phyloP scores from a whole-genome alignment of 768 basidiomycete genomes.

The Boletus insuetus region DNA sequence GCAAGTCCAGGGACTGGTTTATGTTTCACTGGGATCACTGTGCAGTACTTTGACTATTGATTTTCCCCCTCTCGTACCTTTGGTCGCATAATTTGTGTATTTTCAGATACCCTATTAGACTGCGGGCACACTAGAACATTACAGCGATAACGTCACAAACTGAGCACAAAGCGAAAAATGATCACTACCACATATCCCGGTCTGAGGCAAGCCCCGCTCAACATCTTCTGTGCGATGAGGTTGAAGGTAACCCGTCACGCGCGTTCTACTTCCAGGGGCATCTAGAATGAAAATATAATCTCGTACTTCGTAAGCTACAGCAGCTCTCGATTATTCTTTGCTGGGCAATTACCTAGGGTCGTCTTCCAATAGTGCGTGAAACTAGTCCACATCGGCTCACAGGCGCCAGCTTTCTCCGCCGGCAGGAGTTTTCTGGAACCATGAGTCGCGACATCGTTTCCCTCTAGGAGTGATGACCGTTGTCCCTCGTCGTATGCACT shows the following conservation, averaged over 20 bases:
- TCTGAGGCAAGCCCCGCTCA: constrained; percentile 73
- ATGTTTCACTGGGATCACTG: background rate
- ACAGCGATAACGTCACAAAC: constrained; percentile 31
- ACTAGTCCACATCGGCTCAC: constrained; percentile 85
- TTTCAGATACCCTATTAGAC: constrained; percentile 12
- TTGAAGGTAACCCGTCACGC: constrained; percentile 54
- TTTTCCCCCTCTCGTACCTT: background rate
- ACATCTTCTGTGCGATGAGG: constrained; percentile 61
- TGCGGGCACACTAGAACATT: constrained; percentile 4
- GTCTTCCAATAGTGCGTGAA: constrained; percentile 87
- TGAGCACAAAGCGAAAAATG: constrained; percentile 79
- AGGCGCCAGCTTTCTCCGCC: constrained; percentile 46
- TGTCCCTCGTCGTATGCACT: constrained; percentile 71
- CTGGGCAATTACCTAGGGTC: constrained; percentile 57
- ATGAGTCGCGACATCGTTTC: constrained; percentile 40
- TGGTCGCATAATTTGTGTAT: background rate
- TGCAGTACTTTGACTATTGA: background rate
- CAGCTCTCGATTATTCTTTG: background rate
- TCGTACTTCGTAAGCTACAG: constrained; percentile 30
- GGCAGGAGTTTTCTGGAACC: constrained; percentile 45
- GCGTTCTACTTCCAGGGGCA: constrained; percentile 31
- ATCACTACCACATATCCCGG: constrained; percentile 79
- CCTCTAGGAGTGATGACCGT: constrained; percentile 13
- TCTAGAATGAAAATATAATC: constrained; percentile 89
- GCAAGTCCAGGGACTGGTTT: background rate